phyloP scores from a whole-genome alignment of 495 filamentous ascomycete genomes.

The Paragyromitra xinjiangensis region DNA sequence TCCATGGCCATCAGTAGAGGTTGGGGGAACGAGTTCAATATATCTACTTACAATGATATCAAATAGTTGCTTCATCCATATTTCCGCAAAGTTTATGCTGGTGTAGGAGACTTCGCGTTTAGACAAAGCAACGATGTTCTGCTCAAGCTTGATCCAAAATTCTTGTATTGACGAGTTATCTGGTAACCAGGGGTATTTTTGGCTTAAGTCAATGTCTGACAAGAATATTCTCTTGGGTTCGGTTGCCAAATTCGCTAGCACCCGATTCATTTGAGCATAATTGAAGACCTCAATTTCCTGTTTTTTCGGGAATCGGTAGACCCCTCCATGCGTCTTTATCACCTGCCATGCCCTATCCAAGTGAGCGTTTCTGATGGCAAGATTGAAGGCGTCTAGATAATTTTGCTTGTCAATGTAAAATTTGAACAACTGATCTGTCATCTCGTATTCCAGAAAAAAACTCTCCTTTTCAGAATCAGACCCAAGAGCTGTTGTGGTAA shows the following conservation, averaged over 20 bases:
- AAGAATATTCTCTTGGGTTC: background rate
- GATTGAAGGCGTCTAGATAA: slow-evolving; percentile 22
- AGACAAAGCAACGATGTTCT: background rate
- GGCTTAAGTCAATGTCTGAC: background rate
- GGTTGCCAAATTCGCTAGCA: slow-evolving; percentile 1
- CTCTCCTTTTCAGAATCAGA: slow-evolving; percentile 26
- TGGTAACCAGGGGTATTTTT: background rate
- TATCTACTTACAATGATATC: slow-evolving; percentile 22
- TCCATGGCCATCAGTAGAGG: slow-evolving; percentile 1
- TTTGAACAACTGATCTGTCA: background rate
- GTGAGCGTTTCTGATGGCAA: slow-evolving; percentile 21
- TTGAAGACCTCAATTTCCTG: slow-evolving; percentile 22
- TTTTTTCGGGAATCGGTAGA: background rate
- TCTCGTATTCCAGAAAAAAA: slow-evolving; percentile 11
- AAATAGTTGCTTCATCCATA: slow-evolving; percentile 42
- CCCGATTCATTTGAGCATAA: slow-evolving; percentile 8
- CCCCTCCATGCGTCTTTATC: slow-evolving; percentile 9
- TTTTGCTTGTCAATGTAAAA: slow-evolving; percentile 15
- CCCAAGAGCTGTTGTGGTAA: background rate
- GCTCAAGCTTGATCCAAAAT: slow-evolving; percentile 20
- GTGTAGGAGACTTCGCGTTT: slow-evolving; percentile 3
- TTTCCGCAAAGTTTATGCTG: background rate
- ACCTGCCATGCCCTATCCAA: slow-evolving; percentile 28
- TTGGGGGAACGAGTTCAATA: background rate
- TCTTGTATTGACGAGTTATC: slow-evolving; percentile 6